A percentile compares a stretch with the other conserved stretches of the same genome.
phyloP scores from a whole-genome alignment of 208 protist species.

The Leishmania tarentolae region DNA sequence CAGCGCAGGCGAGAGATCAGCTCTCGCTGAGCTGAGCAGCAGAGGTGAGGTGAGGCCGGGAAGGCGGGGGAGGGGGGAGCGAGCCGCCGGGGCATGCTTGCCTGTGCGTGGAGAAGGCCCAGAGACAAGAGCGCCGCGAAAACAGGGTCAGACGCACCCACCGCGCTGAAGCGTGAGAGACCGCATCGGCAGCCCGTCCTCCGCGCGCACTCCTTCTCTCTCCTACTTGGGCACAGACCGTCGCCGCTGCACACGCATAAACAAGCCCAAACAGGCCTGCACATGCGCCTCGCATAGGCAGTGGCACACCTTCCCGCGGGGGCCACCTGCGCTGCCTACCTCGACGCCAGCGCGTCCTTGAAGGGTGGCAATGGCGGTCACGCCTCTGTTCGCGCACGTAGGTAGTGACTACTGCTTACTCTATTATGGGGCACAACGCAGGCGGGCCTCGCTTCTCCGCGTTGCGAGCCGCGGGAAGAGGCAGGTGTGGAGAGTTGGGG shows the following conservation, averaged over 20 bases:
- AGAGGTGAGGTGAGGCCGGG: background rate
- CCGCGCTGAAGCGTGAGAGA: background rate
- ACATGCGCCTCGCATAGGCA: background rate
- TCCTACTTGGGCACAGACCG: background rate
- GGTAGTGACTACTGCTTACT: too few relatives aligned
- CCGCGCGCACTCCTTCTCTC: background rate
- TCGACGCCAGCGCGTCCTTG: too few relatives aligned
- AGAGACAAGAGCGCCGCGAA: background rate
- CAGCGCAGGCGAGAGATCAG: background rate
- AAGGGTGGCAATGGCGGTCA: too few relatives aligned
- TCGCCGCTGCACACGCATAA: background rate
- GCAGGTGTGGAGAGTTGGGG: too few relatives aligned
- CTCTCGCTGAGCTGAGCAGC: background rate
- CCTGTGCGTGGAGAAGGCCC: background rate
- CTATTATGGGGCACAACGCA: too few relatives aligned
- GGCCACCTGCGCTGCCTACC: too few relatives aligned
- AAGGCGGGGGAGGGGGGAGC: background rate
- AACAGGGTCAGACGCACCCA: background rate
- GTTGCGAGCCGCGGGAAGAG: too few relatives aligned
- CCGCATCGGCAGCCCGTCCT: background rate
- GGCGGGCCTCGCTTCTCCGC: too few relatives aligned
- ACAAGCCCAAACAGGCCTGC: too few relatives aligned
- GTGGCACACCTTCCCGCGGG: too few relatives aligned
- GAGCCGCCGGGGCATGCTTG: background rate
- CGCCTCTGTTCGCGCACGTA: too few relatives aligned